Percentiles rank a stretch among this genome's conserved stretches.
Evolutionary conservation across 2,329 filamentous ascomycete genomes (phyloP).

Genomic region (Erysiphe pulchra): DNA sequence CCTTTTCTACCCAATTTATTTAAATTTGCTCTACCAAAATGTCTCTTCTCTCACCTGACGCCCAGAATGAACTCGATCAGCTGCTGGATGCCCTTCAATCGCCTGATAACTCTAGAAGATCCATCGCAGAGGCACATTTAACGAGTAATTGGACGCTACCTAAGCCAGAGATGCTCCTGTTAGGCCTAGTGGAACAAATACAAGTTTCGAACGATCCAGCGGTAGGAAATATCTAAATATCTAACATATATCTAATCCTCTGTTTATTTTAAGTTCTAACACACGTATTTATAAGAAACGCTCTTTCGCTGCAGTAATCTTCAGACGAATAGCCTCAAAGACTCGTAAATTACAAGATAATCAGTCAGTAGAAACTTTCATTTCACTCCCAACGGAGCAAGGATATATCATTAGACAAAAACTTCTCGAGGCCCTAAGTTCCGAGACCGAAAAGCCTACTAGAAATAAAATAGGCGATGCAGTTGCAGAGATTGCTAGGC

Average conservation of each 20-base stretch:
- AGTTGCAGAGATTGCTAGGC: constrained; percentile 82
- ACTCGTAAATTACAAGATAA: constrained; percentile 50
- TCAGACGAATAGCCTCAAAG: constrained; percentile 79
- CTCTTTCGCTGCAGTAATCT: constrained; percentile 80
- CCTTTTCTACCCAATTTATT: not conserved
- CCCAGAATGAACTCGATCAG: constrained; percentile 62
- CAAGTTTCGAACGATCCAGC: constrained; percentile 32
- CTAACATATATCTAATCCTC: not conserved
- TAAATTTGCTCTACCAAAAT: constrained; percentile 19
- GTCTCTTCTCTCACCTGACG: constrained; percentile 67
- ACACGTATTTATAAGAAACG: constrained; percentile 32
- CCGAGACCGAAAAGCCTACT: constrained; percentile 47
- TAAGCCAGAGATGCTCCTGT: constrained; percentile 66
- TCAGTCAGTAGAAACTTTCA: constrained; percentile 60
- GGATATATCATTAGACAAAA: constrained; percentile 60
- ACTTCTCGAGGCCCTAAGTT: constrained; percentile 49
- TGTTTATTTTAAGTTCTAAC: not conserved
- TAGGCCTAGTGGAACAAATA: constrained; percentile 86
- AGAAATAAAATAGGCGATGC: constrained; percentile 93
- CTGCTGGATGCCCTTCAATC: constrained; percentile 75
- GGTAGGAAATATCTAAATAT: constrained; percentile 6
- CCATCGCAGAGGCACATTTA: constrained; percentile 71
- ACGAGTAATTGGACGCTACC: constrained; percentile 69
- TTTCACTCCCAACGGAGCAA: constrained; percentile 49
- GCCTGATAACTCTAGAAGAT: constrained; percentile 62